These are phyloP conservation scores for Diaporthe caulivora DNA, from an alignment of 2,329 filamentous ascomycete species.

Conservation along the genomic window DNA sequence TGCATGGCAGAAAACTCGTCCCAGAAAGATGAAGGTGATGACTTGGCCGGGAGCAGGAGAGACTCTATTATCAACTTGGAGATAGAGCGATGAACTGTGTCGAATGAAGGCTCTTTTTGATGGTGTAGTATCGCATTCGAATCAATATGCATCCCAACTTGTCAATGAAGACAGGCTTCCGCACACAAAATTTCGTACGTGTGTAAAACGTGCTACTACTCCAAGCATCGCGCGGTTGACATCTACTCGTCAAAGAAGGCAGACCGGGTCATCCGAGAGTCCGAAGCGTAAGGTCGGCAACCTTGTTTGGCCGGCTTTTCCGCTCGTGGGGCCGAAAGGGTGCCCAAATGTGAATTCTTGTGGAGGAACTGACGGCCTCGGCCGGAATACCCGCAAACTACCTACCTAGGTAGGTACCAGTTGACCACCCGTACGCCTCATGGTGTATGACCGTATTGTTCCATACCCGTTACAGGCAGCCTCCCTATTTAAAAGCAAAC, in stretches of 20 bases:
- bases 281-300: not conserved
- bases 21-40: not conserved
- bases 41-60: not conserved
- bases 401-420: no score
- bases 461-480: not conserved
- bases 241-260: not conserved
- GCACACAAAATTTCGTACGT: no score
- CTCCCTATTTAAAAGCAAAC: not conserved
- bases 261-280: not conserved
- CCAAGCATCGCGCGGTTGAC: not conserved
- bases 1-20: not conserved
- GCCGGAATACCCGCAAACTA: conserved; percentile 1
- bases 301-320: conserved; percentile 2
- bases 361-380: not conserved
- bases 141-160: not conserved
- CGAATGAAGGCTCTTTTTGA: not conserved
- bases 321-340: not conserved
- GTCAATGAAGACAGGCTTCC: no score
- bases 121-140: not conserved
- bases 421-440: not conserved
- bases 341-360: not conserved
- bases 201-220: not conserved
- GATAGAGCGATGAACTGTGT: not conserved
- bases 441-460: not conserved
- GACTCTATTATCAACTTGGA: conserved; percentile 7